Conservation (phyloP, 164 flowering plant species). For the Kingdonia uniflora region DNA sequence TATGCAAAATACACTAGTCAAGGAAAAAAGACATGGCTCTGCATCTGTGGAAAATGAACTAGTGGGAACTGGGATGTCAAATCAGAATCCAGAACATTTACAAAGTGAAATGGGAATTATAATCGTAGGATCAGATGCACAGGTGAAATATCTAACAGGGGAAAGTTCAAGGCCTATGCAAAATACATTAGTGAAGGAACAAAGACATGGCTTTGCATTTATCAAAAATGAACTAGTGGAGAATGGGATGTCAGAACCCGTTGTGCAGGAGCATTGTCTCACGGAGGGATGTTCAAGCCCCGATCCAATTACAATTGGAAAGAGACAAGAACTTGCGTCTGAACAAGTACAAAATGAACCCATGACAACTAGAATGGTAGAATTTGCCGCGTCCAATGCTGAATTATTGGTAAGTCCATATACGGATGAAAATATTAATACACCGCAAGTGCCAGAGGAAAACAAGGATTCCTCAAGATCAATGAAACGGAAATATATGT, state of each 20-base stretch:
- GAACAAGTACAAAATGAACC: constrained; percentile 9
- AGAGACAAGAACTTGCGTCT: background rate
- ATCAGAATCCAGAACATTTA: background rate
- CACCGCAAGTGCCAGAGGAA: background rate
- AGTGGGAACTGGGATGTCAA: background rate
- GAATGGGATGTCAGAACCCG: background rate
- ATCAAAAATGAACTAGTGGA: background rate
- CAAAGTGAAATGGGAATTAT: background rate
- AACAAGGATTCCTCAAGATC: constrained; percentile 9
- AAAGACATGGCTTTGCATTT: background rate
- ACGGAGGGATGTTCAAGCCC: background rate
- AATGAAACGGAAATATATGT: constrained; percentile 11
- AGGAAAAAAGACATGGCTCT: constrained; percentile 7
- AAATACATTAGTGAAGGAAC: background rate
- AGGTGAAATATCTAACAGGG: background rate
- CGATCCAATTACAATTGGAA: background rate
- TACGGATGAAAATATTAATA: constrained; percentile 10
- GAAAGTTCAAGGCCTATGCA: constrained; percentile 1
- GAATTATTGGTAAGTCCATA: constrained; percentile 6
- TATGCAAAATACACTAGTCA: constrained; percentile 4
- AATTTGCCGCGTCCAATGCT: constrained; percentile 5
- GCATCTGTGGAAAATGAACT: background rate
- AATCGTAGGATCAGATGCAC: background rate
- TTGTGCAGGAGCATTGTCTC: background rate
- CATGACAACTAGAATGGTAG: constrained; percentile 2